phyloP scores from a whole-genome alignment of 225 moss, liverwort and hornwort genomes.

The Ulota crispa region DNA sequence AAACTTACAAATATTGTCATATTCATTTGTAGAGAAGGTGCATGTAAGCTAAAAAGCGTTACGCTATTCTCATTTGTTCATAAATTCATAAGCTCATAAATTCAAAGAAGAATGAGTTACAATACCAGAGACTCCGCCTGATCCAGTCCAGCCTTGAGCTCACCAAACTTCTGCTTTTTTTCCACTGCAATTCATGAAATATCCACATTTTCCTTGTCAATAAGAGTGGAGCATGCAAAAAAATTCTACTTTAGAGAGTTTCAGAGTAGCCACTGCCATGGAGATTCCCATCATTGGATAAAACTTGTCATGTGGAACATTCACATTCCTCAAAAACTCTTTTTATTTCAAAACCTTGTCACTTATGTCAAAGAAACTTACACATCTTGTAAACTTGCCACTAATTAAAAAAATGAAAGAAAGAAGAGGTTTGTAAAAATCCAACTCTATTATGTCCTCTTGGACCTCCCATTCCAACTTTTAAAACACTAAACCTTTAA shows the following conservation, averaged over 20 bases:
- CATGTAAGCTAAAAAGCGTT: not conserved
- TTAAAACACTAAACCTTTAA: not conserved
- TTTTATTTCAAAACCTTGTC: not conserved
- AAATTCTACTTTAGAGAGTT: not conserved
- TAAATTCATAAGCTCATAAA: not conserved
- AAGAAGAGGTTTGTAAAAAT: not conserved
- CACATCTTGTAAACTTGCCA: not conserved
- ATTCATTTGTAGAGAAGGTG: not conserved
- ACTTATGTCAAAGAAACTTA: not conserved
- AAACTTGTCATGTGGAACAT: not conserved
- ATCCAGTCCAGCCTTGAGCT: conserved; percentile 86
- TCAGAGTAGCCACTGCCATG: not conserved
- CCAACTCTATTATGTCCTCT: not conserved
- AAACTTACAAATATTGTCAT: not conserved
- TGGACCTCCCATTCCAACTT: not conserved
- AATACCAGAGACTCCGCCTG: conserved; percentile 82
- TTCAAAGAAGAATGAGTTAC: not conserved
- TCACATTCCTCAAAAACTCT: not conserved
- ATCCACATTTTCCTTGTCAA: not conserved
- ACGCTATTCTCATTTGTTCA: not conserved
- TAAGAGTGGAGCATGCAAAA: not conserved
- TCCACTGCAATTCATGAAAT: conserved; percentile 56
- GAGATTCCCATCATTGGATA: not conserved
- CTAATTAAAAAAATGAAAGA: not conserved
- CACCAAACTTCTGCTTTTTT: conserved; percentile 79